Conservation (phyloP, 306 rosid species). For the Trifolium pratense region DNA sequence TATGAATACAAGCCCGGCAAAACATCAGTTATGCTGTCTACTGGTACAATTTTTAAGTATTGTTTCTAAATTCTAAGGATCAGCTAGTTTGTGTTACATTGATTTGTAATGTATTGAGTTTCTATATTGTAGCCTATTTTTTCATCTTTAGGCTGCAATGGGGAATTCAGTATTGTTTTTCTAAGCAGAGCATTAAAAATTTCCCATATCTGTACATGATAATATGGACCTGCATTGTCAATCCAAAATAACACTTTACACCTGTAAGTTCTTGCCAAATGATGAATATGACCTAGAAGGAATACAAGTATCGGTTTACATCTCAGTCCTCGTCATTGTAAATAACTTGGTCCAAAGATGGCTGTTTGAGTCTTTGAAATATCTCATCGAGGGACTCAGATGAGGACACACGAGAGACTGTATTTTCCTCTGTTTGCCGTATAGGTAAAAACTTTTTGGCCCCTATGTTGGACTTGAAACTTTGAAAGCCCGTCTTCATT, state of each 20-base stretch:
- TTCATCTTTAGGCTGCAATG: slow-evolving; percentile 38
- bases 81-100: slow-evolving; percentile 24
- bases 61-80: slow-evolving; percentile 30
- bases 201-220: slow-evolving; percentile 58
- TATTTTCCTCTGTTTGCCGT: slow-evolving; percentile 63
- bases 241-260: slow-evolving; percentile 36
- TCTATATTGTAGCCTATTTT: slow-evolving; percentile 33
- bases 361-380: slow-evolving; percentile 74
- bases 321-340: slow-evolving; percentile 54
- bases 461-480: slow-evolving; percentile 72
- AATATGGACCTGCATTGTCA: slow-evolving; percentile 44
- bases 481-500: slow-evolving; percentile 86
- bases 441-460: slow-evolving; percentile 72
- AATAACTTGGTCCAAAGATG: slow-evolving; percentile 51
- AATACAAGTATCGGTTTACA: slow-evolving; percentile 38
- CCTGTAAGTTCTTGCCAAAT: slow-evolving; percentile 30
- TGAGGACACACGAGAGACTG: slow-evolving; percentile 59
- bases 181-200: slow-evolving; percentile 35
- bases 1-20: slow-evolving; percentile 22
- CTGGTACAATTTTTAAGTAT: slow-evolving; percentile 30
- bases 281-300: slow-evolving; percentile 46
- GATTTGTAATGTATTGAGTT: slow-evolving; percentile 43
- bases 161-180: slow-evolving; percentile 21
- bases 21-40: slow-evolving; percentile 5
- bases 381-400: slow-evolving; percentile 81